Percentiles rank a stretch among this genome's conserved stretches.
These are phyloP conservation scores for Phytophthora litchii DNA, from an alignment of 352 stramenopile species.

Conservation along the genomic window DNA sequence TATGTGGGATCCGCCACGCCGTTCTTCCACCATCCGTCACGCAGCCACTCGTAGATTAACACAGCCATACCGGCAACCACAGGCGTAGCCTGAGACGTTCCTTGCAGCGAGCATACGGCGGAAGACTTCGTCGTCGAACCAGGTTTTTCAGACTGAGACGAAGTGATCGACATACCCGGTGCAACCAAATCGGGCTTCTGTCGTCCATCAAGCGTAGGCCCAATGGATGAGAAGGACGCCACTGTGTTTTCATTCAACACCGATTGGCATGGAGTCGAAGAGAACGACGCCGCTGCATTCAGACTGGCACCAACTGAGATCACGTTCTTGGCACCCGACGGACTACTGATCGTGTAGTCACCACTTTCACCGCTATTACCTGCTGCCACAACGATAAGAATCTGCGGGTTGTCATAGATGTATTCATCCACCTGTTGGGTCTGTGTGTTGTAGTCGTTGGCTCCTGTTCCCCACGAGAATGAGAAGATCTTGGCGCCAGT, in stretches of 20 bases:
- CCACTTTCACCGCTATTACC: conserved; percentile 84
- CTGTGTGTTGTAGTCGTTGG: conserved; percentile 69
- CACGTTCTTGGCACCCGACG: conserved; percentile 84
- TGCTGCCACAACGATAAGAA: conserved; percentile 81
- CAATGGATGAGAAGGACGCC: conserved; percentile 71
- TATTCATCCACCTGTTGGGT: conserved; percentile 67
- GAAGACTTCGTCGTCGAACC: conserved; percentile 51
- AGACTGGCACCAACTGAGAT: conserved; percentile 81
- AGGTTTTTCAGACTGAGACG: conserved; percentile 58
- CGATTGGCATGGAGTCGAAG: conserved; percentile 46
- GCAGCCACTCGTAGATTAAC: conserved; percentile 88
- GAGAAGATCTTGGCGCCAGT: conserved; percentile 68
- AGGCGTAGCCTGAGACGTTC: conserved; percentile 88
- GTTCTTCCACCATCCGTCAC: conserved; percentile 80
- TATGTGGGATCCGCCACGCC: conserved; percentile 59
- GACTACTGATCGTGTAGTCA: conserved; percentile 60
- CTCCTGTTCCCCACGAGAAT: conserved; percentile 71
- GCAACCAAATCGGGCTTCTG: conserved; percentile 84
- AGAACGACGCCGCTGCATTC: conserved; percentile 57
- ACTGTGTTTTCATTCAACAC: conserved; percentile 72
- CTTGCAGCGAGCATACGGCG: conserved; percentile 53
- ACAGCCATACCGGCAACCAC: conserved; percentile 80
- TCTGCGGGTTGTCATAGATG: conserved; percentile 79
- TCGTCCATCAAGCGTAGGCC: conserved; percentile 69
- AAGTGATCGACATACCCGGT: conserved; percentile 75